Evolutionary conservation across 306 rosid species (phyloP), one percentile per base, ranked within the genome.

Genomic region (Acacia confusa): DNA sequence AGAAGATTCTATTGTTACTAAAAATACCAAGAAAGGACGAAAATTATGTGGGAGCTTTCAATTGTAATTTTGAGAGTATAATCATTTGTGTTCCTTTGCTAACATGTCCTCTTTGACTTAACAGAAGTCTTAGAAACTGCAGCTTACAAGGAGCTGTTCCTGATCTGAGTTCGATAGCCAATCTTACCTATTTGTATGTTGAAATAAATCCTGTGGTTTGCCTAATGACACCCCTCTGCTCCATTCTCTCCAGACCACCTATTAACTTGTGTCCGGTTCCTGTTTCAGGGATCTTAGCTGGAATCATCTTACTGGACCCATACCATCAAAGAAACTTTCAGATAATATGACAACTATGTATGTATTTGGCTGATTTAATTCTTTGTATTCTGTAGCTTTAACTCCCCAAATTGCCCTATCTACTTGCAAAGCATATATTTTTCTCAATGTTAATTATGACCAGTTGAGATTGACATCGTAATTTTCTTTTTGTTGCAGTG

Each of bases 71-170:
- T 53, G 70, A 79, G 57, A 73, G 41, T 47, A 77, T 53, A 68
- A 44, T 10, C 40, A 22, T 45, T 27, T 50, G 65, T 48, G 48
- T 73, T 60, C 58, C 65, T 82, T 58, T 24, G 81, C 81, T 82
- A 76, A 82, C 70, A 24, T 67, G 71, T 79, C 40, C 76, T 79
- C 70, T 84, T 77, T 80, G 84, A 68, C 81, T 72, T 84, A 19
- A 77, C 97, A 94, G 98, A 82, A 91, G 97, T 88, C 92, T 94
- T 17, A 90, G 96, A 86, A 94, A 94, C 85, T 94, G 98, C 86
- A 83, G 86, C 60, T 84, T 94, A 89, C 84, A 84, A 88, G 98
- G 98, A 86, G 32, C 86, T n/a, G 50, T 94, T 91, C 97, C 89
- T 83, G 91, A 94, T 87, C 79, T 94, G 69, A 90, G 94, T 86